Base-by-base conservation (phyloP, 768 basidiomycete genomes). In the Lactarius trivialis region DNA sequence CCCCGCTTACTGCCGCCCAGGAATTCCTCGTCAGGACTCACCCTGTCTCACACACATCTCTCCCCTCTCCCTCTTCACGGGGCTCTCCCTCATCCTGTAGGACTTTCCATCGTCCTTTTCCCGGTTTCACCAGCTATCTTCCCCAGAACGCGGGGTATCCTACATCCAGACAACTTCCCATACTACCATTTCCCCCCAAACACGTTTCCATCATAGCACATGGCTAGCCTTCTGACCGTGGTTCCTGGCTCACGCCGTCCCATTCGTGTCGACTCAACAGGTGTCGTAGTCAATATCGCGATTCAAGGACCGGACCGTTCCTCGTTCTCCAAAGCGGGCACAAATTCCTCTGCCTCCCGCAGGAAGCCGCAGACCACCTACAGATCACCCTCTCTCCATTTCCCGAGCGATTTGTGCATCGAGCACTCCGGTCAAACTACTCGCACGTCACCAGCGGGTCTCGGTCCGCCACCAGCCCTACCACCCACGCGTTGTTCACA, bases 221-320 rank as follows among this genome's bases (percentile, higher is more conserved):
- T 67, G 65, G 56, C 64, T 15, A 57, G 48, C 55, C 55, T 55
- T 48, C 55, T 62, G 28, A 55, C 61, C 14, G 58, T 64, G 19
- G 61, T 67, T 37, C 65, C 65, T 30, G 67, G 67, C 56, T 67
- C 67, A 32, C 65, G 67, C 30, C 67, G 65, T 33, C 67, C 67
- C 24, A 63, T 67, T 56, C 65, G 57, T 33, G 56, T 67, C 55
- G 60, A 56, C 58, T 58, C 60, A 33, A 67, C 58, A 15, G 58
- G 65, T 34, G 53, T 66, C 39, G 49, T 66, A 4, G 67, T 66
- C 34, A 49, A 61, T 41, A 65, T 62, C 56, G 55, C 65, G 17
- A 36, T 61, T 54, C 51, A 61, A 30, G 32, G 51, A 21, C 26
- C 64, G 7, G 52, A 55, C 33, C 49, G 34, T n/a, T 30, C 65